Evolutionary conservation across 495 filamentous ascomycete genomes (phyloP).

Genomic region (Aspergillus diversus): DNA sequence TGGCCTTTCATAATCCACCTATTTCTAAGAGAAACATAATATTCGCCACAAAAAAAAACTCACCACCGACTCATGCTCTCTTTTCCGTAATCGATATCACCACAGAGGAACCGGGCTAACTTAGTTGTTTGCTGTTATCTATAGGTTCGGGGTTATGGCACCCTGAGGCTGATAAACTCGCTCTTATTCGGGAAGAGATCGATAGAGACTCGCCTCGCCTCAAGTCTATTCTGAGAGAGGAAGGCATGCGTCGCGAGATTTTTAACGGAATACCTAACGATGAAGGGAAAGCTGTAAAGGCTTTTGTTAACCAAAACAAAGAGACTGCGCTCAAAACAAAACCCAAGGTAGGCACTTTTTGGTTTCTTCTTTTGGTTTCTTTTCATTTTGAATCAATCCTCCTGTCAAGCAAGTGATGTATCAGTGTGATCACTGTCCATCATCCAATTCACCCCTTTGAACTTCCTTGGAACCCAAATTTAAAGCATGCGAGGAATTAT

Average conservation of each 20-base stretch:
- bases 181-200: conserved; percentile 70
- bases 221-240: conserved; percentile 64
- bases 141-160: conserved; percentile 79
- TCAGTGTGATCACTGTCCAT: neutral
- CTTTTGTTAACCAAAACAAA: conserved; percentile 68
- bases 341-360: conserved; percentile 68
- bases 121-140: conserved; percentile 22
- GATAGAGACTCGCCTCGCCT: conserved; percentile 69
- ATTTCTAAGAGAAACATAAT: neutral
- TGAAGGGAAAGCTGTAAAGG: conserved; percentile 63
- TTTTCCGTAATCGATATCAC: neutral
- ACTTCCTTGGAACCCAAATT: too few relatives aligned
- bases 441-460: neutral
- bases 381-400: conserved; percentile 1
- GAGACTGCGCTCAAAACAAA: conserved; percentile 80
- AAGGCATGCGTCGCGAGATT: conserved; percentile 62
- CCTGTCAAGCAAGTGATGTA: neutral
- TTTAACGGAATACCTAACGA: conserved; percentile 58
- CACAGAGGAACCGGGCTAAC: conserved; percentile 4
- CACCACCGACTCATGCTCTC: neutral
- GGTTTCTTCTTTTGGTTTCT: neutral
- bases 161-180: conserved; percentile 64
- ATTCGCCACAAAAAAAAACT: neutral
- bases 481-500: too few relatives aligned
- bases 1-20: neutral